Evolutionary conservation across 208 protist genomes (phyloP).

Genomic region (Vickermania spadyakhi): DNA sequence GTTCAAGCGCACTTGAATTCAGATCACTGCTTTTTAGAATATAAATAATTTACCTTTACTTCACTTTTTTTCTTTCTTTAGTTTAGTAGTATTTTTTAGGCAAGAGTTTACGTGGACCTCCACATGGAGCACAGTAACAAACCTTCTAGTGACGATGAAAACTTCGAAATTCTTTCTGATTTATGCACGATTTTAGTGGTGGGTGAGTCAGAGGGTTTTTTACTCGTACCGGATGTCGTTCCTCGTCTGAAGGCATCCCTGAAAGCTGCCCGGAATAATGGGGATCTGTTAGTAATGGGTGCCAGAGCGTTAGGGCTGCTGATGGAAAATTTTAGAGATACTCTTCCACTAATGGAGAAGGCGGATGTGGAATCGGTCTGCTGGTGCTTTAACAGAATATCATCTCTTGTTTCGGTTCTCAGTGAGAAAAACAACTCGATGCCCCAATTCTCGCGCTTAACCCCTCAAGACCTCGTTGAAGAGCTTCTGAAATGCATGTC

Average conservation of each 20-base stretch:
- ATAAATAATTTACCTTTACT: too few species aligned
- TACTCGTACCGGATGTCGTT: neutral
- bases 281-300: slow-evolving; percentile 67
- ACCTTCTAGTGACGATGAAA: slow-evolving; percentile 2
- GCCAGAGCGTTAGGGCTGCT: slow-evolving; percentile 50
- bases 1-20: too few species aligned
- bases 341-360: slow-evolving; percentile 5
- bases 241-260: slow-evolving; percentile 4
- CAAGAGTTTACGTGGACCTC: too few species aligned
- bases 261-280: slow-evolving; percentile 18
- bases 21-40: too few species aligned
- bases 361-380: slow-evolving; percentile 7
- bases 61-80: too few species aligned
- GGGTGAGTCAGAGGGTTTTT: slow-evolving; percentile 8
- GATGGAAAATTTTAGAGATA: slow-evolving; percentile 47
- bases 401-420: slow-evolving; percentile 15
- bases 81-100: too few species aligned
- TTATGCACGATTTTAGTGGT: slow-evolving; percentile 44
- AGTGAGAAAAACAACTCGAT: slow-evolving; percentile 4
- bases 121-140: too few species aligned
- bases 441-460: slow-evolving; percentile 29
- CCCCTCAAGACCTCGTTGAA: slow-evolving; percentile 50
- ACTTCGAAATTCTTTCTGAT: slow-evolving; percentile 33
- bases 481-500: slow-evolving; percentile 71
- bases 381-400: slow-evolving; percentile 14